Evolutionary conservation across 1,284 basidiomycete species (phyloP).

Genomic region (Vanrija sp.): DNA sequence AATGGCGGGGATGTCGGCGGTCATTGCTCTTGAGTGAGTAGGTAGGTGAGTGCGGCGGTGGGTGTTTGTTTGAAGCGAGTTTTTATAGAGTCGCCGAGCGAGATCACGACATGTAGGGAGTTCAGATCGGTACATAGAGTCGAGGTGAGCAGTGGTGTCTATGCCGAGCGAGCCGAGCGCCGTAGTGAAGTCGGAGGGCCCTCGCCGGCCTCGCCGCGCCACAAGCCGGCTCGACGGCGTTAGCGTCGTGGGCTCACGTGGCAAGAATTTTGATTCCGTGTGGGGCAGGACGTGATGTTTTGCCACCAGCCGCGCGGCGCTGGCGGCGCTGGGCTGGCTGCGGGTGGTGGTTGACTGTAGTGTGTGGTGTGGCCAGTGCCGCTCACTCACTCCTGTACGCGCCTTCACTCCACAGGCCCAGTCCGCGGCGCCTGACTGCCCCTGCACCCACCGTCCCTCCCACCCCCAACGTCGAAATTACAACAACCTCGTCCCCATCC

Average conservation of each 20-base stretch:
- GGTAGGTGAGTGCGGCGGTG: background rate
- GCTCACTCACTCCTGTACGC: background rate
- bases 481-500: background rate
- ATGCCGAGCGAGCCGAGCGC: too few species aligned
- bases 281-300: background rate
- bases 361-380: background rate
- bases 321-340: too few species aligned
- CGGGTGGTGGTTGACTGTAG: too few species aligned
- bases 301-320: background rate
- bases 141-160: background rate
- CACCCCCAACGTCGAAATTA: background rate
- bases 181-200: too few species aligned
- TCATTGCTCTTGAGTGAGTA: constrained; percentile 2
- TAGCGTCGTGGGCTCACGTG: too few species aligned
- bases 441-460: background rate
- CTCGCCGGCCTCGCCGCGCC: too few species aligned
- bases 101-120: too few species aligned
- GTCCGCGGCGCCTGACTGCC: background rate
- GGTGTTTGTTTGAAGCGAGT: background rate
- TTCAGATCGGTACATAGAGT: background rate
- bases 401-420: background rate
- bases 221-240: too few species aligned
- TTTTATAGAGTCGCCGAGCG: too few species aligned
- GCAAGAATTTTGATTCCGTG: too few species aligned
- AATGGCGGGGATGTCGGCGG: constrained; percentile 49